phyloP scores from a whole-genome alignment of 208 protist species.

The Crithidia fasciculata region DNA sequence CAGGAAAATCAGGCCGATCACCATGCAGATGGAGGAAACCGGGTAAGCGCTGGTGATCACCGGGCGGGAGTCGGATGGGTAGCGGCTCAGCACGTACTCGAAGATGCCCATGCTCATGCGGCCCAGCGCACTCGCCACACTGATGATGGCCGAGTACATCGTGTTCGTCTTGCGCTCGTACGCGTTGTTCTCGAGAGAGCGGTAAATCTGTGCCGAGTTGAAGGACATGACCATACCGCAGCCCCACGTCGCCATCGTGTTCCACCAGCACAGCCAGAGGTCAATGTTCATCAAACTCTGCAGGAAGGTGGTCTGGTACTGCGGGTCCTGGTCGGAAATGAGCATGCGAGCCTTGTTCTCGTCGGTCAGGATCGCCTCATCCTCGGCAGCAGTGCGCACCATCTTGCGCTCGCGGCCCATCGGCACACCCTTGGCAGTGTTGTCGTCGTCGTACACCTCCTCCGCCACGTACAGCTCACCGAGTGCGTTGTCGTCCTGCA shows the following conservation, averaged over 20 bases:
- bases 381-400: not conserved
- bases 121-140: conserved; percentile 67
- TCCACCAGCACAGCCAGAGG: conserved; percentile 66
- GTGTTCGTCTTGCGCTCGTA: conserved; percentile 45
- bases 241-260: conserved; percentile 68
- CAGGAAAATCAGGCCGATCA: conserved; percentile 48
- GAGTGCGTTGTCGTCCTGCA: conserved; percentile 19
- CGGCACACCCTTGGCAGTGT: not conserved
- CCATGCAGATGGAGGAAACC: conserved; percentile 37
- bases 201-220: conserved; percentile 75
- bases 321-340: conserved; percentile 45
- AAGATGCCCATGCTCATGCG: conserved; percentile 59
- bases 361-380: conserved; percentile 21
- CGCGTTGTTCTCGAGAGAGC: conserved; percentile 39
- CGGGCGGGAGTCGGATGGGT: conserved; percentile 33
- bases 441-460: conserved; percentile 1
- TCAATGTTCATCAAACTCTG: conserved; percentile 42
- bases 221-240: conserved; percentile 66
- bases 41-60: conserved; percentile 51
- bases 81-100: conserved; percentile 42
- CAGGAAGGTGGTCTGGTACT: conserved; percentile 68
- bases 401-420: not conserved
- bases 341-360: conserved; percentile 38
- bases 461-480: conserved; percentile 19
- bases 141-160: conserved; percentile 60